Evolutionary conservation across 306 rosid genomes (phyloP).

Genomic region (Fagus crenata): DNA sequence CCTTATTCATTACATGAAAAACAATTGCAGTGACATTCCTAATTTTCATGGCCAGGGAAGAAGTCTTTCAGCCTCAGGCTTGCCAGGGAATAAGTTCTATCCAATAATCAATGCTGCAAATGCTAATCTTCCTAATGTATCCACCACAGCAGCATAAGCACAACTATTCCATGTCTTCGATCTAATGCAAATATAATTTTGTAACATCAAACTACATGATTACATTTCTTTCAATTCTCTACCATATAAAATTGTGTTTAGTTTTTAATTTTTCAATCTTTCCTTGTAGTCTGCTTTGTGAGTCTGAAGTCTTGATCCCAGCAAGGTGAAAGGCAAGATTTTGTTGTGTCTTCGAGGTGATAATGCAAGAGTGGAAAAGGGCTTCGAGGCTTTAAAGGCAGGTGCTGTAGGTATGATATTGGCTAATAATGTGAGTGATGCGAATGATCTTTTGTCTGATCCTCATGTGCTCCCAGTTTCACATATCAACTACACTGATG

Average conservation of each 20-base stretch:
- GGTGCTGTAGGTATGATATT: constrained; percentile 74
- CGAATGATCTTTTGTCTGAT: constrained; percentile 33
- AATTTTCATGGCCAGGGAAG: constrained; percentile 44
- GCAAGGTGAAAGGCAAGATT: constrained; percentile 60
- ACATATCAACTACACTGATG: constrained; percentile 40
- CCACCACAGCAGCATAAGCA: constrained; percentile 38
- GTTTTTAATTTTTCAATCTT: neutral
- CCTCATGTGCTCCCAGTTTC: constrained; percentile 56
- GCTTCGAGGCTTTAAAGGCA: constrained; percentile 30
- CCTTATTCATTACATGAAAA: neutral
- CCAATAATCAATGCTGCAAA: constrained; percentile 43
- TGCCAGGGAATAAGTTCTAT: constrained; percentile 42
- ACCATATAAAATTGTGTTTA: too few species aligned
- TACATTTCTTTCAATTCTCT: neutral
- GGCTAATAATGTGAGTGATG: constrained; percentile 17
- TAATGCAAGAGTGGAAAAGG: constrained; percentile 31
- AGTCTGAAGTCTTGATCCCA: constrained; percentile 42
- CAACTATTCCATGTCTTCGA: neutral
- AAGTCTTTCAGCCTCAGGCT: constrained; percentile 45
- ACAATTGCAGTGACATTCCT: neutral
- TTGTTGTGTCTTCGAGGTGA: constrained; percentile 52
- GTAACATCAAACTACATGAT: neutral
- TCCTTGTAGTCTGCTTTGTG: constrained; percentile 40
- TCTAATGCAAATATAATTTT: neutral
- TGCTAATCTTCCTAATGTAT: constrained; percentile 21